These are phyloP conservation scores for Tulasnella sp. DNA, from an alignment of 768 basidiomycete species.

Conservation along the genomic window DNA sequence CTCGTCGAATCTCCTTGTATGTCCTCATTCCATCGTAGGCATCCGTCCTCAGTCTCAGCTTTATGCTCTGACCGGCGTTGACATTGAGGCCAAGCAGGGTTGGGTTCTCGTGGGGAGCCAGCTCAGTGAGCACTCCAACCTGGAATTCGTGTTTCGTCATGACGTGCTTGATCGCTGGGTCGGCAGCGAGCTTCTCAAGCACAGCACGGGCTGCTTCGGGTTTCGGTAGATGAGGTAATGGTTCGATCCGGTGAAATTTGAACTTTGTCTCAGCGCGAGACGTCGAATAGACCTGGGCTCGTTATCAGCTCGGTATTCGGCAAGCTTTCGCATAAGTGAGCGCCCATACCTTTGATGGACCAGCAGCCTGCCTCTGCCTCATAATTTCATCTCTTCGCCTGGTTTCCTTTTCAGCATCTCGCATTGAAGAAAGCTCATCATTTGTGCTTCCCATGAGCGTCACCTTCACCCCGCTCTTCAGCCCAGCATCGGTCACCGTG, in stretches of 20 bases:
- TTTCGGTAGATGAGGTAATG: conserved; percentile 57
- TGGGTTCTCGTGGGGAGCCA: conserved; percentile 70
- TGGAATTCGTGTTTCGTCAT: conserved; percentile 64
- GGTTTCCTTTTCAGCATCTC: conserved; percentile 50
- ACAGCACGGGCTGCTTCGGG: conserved; percentile 49
- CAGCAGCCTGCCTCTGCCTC: conserved; percentile 49
- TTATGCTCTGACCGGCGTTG: conserved; percentile 42
- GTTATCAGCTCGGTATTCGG: no score
- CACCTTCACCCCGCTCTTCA: conserved; percentile 57
- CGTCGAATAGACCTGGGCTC: conserved; percentile 19
- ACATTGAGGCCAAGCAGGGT: conserved; percentile 58
- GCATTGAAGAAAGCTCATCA: conserved; percentile 49
- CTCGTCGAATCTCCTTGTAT: conserved; percentile 56
- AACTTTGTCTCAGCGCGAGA: conserved; percentile 34
- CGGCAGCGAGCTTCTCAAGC: conserved; percentile 53
- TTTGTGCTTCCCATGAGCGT: conserved; percentile 63
- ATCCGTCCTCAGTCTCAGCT: conserved; percentile 61
- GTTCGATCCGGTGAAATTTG: conserved; percentile 56
- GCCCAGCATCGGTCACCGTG: conserved; percentile 42
- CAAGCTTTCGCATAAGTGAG: no score
- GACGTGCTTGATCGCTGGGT: conserved; percentile 60
- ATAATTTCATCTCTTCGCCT: conserved; percentile 51
- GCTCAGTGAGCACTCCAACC: conserved; percentile 63
- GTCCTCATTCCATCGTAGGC: conserved; percentile 62
- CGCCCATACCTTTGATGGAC: conserved; percentile 46